Conservation (phyloP, 1,284 basidiomycete species). For the Leccinum pallidistipes region DNA sequence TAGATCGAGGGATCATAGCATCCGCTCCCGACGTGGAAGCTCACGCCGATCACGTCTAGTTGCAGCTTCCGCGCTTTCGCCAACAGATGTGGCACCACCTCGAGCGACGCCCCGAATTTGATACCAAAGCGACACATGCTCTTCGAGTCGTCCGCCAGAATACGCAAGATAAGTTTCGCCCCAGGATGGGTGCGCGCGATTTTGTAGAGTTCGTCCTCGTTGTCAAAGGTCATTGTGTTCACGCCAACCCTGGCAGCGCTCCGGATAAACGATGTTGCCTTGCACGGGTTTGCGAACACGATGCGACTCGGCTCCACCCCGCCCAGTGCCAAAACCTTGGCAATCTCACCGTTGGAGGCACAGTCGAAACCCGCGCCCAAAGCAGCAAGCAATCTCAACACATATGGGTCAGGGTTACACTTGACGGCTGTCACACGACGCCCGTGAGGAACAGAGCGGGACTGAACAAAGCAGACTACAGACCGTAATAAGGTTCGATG, state of each 20-base stretch:
- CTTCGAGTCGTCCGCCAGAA: constrained; percentile 97
- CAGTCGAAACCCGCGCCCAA: constrained; percentile 96
- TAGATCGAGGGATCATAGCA: constrained; percentile 93
- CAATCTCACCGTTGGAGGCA: constrained; percentile 96
- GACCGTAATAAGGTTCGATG: constrained; percentile 85
- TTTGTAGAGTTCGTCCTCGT: constrained; percentile 97
- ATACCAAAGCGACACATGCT: constrained; percentile 91
- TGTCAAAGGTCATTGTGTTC: constrained; percentile 97
- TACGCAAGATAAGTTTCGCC: constrained; percentile 91
- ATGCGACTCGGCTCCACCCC: constrained; percentile 75
- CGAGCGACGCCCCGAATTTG: constrained; percentile 95
- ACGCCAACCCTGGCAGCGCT: constrained; percentile 80
- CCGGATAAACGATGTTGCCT: constrained; percentile 92
- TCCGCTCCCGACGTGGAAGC: constrained; percentile 98
- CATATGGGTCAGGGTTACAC: constrained; percentile 96
- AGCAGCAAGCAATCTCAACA: constrained; percentile 87
- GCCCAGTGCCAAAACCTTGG: constrained; percentile 75
- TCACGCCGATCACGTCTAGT: constrained; percentile 91
- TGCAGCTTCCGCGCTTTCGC: constrained; percentile 77
- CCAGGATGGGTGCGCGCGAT: constrained; percentile 80
- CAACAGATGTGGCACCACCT: constrained; percentile 79
- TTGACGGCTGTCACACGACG: constrained; percentile 23
- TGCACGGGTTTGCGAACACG: constrained; percentile 99
- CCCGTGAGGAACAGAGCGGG: constrained; percentile 23
- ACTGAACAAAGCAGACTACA: constrained; percentile 25